Conservation (phyloP, 495 filamentous ascomycete genomes). For the Jackrogersella minutella region DNA sequence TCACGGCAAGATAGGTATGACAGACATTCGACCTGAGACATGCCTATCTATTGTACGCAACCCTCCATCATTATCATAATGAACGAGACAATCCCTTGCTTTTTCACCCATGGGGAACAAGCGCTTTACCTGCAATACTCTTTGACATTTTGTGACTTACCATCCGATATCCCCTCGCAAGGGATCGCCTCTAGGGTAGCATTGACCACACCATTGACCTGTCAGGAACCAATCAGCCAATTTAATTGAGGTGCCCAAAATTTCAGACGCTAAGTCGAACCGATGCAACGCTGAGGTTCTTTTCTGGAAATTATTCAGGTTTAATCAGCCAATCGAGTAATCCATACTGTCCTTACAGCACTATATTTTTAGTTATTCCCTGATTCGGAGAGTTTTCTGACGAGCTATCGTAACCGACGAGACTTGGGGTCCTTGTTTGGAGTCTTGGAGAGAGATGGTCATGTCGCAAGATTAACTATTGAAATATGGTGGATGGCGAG, state of each 20-base stretch:
- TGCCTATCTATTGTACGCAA: not conserved
- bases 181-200: slow-evolving; percentile 42
- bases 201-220: slow-evolving; percentile 25
- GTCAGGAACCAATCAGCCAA: slow-evolving; percentile 26
- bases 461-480: slow-evolving; percentile 39
- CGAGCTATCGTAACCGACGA: slow-evolving; percentile 20
- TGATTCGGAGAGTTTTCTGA: slow-evolving; percentile 37
- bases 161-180: slow-evolving; percentile 36
- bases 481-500: slow-evolving; percentile 17
- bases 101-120: slow-evolving; percentile 10
- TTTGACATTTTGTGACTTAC: slow-evolving; percentile 28
- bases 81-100: slow-evolving; percentile 26
- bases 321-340: slow-evolving; percentile 29
- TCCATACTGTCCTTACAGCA: slow-evolving; percentile 6
- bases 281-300: slow-evolving; percentile 34
- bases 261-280: slow-evolving; percentile 26
- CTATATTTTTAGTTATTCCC: slow-evolving; percentile 31
- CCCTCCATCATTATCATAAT: slow-evolving; percentile 1
- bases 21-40: slow-evolving; percentile 37
- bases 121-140: slow-evolving; percentile 23
- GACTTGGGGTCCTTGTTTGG: slow-evolving; percentile 16
- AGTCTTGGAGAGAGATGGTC: slow-evolving; percentile 27
- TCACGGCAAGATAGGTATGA: slow-evolving; percentile 25
- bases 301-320: slow-evolving; percentile 36
- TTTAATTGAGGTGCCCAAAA: slow-evolving; percentile 38